Base-by-base conservation (phyloP, 208 protist species). In the Trypanosomatidae sp. region DNA sequence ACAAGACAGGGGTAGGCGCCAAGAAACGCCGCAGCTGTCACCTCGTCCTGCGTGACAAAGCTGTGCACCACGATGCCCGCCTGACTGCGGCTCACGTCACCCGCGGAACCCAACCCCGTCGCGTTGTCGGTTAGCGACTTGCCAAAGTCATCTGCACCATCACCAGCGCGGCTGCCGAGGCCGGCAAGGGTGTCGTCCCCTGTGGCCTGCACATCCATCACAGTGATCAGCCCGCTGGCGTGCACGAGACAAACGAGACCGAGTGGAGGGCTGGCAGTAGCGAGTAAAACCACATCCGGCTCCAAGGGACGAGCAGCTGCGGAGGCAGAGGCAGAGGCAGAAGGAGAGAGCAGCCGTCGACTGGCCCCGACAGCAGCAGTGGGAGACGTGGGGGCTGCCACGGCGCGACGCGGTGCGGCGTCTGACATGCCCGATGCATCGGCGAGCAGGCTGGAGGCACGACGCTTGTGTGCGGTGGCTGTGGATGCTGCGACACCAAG, bases 1-100 rank as follows among this genome's bases (percentile, higher is more conserved):
- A 92, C 83, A 30, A 95, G 74, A 46, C 87, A 92, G 2, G 90
- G 90, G 75, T 92, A 92, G 8, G 83, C 85, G 64, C 90, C 87
- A 43, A 95, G 81, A 43, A 95, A 95, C 36, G 72, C 67, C 7
- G 83, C 79, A 12, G 83, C 81, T 15, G 87, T 84, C 39, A 95
- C 75, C 76, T 95, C 90, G 41, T 85, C 84, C 13, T 64, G 52
- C 1, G 88, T 82, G 25, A 39, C 81, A 69, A 95, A 91, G 50
- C 71, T 78, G 75, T 95, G 87, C 25, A 88, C 71, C 13, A 88
- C 58, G 1, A 79, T 66, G 2, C 79, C 77, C 2, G 80, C 71
- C 28, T 73, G 71, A 46, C 55, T 55, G 7, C 68, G n/a, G 68
- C 6, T n/a, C 68, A 39, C 77, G 76, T 39, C 46, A 62, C n/a